Conservation (phyloP, 108 stramenopile genomes). For the Cyclotella distinguenda region DNA sequence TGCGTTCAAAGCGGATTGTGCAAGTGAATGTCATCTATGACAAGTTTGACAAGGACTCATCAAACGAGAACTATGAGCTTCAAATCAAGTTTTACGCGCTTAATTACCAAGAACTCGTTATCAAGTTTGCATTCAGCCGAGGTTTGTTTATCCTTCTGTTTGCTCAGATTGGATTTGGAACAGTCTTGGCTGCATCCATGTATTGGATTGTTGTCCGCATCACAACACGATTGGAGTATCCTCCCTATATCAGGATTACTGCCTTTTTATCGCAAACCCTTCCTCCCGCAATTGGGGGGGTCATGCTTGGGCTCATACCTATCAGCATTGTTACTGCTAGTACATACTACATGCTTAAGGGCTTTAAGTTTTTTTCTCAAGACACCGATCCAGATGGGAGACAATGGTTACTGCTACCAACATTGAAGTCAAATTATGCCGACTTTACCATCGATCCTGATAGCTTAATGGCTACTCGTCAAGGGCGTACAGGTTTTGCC, state of each 20-base stretch:
- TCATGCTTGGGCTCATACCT: slow-evolving; percentile 67
- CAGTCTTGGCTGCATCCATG: slow-evolving; percentile 50
- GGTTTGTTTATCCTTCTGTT: slow-evolving; percentile 79
- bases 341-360: slow-evolving; percentile 39
- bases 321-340: slow-evolving; percentile 52
- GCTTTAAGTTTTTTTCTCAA: slow-evolving; percentile 22
- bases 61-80: slow-evolving; percentile 55
- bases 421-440: slow-evolving; percentile 54
- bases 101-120: slow-evolving; percentile 78
- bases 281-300: slow-evolving; percentile 65
- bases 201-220: slow-evolving; percentile 69
- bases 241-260: slow-evolving; percentile 63
- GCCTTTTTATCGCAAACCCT: slow-evolving; percentile 60
- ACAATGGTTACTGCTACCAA: slow-evolving; percentile 21
- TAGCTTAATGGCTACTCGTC: slow-evolving; percentile 40
- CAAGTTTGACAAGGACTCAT: slow-evolving; percentile 69
- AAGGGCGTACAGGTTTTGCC: slow-evolving; percentile 72
- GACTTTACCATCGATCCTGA: slow-evolving; percentile 55
- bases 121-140: slow-evolving; percentile 73
- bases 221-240: slow-evolving; percentile 62
- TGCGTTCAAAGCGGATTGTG: slow-evolving; percentile 65
- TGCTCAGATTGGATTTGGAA: slow-evolving; percentile 63
- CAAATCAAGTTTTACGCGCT: slow-evolving; percentile 62
- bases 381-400: slow-evolving; percentile 29
- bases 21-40: slow-evolving; percentile 50